phyloP scores from a whole-genome alignment of 2,329 filamentous ascomycete species.

The Aaosphaeria pasadenensis region DNA sequence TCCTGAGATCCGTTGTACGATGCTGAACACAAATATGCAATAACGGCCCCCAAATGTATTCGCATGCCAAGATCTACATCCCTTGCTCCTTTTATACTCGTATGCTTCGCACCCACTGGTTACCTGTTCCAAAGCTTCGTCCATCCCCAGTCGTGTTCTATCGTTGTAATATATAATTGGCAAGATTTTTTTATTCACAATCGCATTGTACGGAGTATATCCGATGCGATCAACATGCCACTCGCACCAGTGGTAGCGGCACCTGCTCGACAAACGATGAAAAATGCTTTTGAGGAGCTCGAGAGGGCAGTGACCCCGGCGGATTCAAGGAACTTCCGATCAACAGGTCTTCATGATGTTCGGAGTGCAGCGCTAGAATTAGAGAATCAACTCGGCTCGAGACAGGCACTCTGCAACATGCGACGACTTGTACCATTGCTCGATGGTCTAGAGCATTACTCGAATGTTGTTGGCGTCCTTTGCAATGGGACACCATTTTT shows the following conservation, averaged over 20 bases:
- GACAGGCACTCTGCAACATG: slow-evolving; percentile 44
- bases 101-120: too few species aligned
- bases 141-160: too few species aligned
- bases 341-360: slow-evolving; percentile 39
- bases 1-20: too few species aligned
- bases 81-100: too few species aligned
- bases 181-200: too few species aligned
- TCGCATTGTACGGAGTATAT: too few species aligned
- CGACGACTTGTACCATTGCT: slow-evolving; percentile 44
- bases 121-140: too few species aligned
- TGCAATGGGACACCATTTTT: slow-evolving; percentile 50
- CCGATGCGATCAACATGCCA: too few species aligned
- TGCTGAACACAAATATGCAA: too few species aligned
- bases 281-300: slow-evolving; percentile 16
- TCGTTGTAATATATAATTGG: too few species aligned
- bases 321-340: slow-evolving; percentile 19
- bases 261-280: slow-evolving; percentile 40
- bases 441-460: slow-evolving; percentile 41
- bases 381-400: slow-evolving; percentile 39
- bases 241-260: background rate
- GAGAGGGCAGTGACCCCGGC: slow-evolving; percentile 11
- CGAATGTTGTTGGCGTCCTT: slow-evolving; percentile 40
- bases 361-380: slow-evolving; percentile 35
- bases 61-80: too few species aligned
- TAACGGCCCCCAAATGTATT: too few species aligned